Evolutionary conservation across 352 stramenopile species (phyloP), one percentile per base, ranked within the genome.

Genomic region (Phytopythium chamaehyphon): DNA sequence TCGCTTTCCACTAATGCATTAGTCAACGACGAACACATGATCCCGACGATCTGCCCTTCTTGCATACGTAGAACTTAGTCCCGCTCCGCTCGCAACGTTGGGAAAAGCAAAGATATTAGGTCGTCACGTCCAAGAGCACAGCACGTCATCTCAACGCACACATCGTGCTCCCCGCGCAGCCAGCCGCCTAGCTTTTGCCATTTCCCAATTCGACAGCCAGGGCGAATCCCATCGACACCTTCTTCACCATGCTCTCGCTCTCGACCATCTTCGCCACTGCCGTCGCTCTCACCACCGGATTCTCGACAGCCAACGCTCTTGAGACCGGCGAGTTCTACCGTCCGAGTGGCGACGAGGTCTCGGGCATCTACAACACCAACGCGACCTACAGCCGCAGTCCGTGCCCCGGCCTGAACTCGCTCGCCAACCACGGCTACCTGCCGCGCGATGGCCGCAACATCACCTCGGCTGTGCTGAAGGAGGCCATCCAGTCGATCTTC

Each of bases 391-490:
- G 57, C 31, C 65, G 59, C 21, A 54, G 52, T 28, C 72, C 73
- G 3, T 84, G 73, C 43, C 73, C 73, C 4, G 66, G 45, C 3
- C 31, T 84, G 16, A 84, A 81, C 40, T 36, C 65, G 18, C 61
- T 84, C 18, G 70, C 73, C 31, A 82, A 85, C 62, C 71, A 85
- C 47, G 69, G 71, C 15, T 53, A 76, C 57, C 51, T 85, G 48
- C 65, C 71, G 1, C 70, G 75, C 53, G 61, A 62, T 28, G 70
- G 72, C 56, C 67, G 69, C 54, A 69, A 76, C 45, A 53, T 78
- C 39, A 76, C 59, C 15, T 51, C 61, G 22, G 44, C 58, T 9
- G 54, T 43, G 18, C 36, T 70, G 33, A 47, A 54, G 15, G 47
- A 44, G 8, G 61, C 57, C 15, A 55, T 72, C 18, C 56, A 60